Percentiles rank a stretch among this genome's conserved stretches.
Conservation (phyloP, 225 moss, liverwort and hornwort genomes). For the Polytrichum commune region DNA sequence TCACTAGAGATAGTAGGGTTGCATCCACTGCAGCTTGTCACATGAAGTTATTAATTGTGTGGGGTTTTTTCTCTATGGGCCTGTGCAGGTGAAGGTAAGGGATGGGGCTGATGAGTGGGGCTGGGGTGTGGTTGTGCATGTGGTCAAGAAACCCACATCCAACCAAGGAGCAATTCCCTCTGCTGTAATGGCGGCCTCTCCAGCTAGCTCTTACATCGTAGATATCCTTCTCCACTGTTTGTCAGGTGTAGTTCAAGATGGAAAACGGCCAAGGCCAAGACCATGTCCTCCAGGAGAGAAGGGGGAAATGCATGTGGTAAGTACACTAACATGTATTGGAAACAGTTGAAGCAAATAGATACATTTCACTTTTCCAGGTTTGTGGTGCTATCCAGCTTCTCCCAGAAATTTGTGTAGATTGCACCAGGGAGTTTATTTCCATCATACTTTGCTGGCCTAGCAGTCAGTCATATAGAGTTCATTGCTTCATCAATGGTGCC, state of each 20-base stretch:
- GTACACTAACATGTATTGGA: conserved; percentile 5
- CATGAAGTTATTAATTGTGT: background rate
- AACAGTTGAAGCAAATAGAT: no score
- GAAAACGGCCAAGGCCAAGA: conserved; percentile 65
- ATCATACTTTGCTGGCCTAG: no score
- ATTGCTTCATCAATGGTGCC: no score
- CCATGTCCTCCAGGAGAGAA: conserved; percentile 86
- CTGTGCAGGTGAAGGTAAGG: conserved; percentile 77
- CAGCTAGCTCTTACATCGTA: conserved; percentile 79
- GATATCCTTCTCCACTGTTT: conserved; percentile 87
- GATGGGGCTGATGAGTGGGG: conserved; percentile 93
- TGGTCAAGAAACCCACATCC: conserved; percentile 67
- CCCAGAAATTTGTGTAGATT: no score
- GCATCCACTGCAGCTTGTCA: no score
- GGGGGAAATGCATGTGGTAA: conserved; percentile 99
- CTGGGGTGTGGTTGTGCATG: conserved; percentile 94
- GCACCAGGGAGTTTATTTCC: no score
- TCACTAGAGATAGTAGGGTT: no score
- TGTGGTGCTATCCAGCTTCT: no score
- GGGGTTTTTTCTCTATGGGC: background rate
- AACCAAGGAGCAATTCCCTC: conserved; percentile 63
- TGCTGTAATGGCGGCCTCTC: conserved; percentile 50
- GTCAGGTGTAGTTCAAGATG: conserved; percentile 66
- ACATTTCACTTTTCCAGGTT: no score
- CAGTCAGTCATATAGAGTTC: no score